Base-by-base conservation (phyloP, 2,329 filamentous ascomycete species). In the Didymella lethalis region DNA sequence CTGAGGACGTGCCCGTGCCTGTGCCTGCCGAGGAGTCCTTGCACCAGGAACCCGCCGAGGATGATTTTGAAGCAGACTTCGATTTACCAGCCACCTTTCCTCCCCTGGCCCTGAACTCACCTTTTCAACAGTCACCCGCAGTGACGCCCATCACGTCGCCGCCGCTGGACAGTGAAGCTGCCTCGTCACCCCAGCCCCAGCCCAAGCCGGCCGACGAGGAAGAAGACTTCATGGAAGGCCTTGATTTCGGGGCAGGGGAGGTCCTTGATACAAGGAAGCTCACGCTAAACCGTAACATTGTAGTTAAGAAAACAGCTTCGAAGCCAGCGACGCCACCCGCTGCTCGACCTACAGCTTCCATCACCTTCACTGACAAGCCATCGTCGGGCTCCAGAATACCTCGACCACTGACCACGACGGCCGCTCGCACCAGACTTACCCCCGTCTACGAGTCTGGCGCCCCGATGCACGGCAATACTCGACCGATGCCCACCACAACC, bases 391-490 rank as follows among this genome's bases (percentile, higher is more conserved):
- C 93, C 32, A 89, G 93, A 56, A 90, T 97, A 60, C 93, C 94
- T 36, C 87, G 93, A 50, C 90, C 93, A 34, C 83, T 89, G 54
- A 71, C 78, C 16, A 74, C 69, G 20, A 52, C 57, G 2, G n/a
- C 57, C 18, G 52, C 57, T 48, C 79, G 79, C 52, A 76, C 77
- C 8, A 89, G 90, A 18, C 84, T 98, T n/a, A 94, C 96, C 73
- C 93, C 94, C 23, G 93, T 98, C 6, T 96, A 92, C 38, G 94
- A 98, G 78, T 93, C 88, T 64, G 93, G 93, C 49, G 92, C 88
- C 4, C 87, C 64, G 86, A 87, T 78, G 79, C 90, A 64, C 80
- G 86, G 54, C 84, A 87, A 54, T 83, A 89, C 20, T 83, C 85
- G 59, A 29, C 77, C 78, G 50, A 83, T 86, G 62, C 80, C 81